Conservation (phyloP, 441 rosid genomes). For the Erysimum pusillum region DNA sequence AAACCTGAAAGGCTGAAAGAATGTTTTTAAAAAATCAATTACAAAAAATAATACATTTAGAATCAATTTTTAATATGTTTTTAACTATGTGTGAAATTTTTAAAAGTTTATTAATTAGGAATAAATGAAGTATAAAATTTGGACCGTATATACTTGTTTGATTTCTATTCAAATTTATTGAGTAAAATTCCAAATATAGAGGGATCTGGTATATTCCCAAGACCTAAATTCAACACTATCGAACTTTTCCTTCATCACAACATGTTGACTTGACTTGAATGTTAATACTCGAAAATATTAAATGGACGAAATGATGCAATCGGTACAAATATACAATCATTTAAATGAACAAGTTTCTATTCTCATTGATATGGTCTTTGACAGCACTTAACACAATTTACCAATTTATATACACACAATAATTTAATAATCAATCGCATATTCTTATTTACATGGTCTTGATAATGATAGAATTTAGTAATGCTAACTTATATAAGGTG, state of each 20-base stretch:
- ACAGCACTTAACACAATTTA: neutral
- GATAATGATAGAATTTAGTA: neutral
- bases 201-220: conserved; percentile 1
- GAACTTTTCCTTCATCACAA: conserved; percentile 13
- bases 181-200: conserved; percentile 4
- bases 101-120: too few relatives aligned
- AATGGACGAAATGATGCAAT: conserved; percentile 14
- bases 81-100: too few relatives aligned
- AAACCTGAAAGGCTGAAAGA: neutral
- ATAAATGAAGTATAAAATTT: neutral
- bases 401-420: neutral
- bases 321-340: conserved; percentile 4
- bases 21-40: too few relatives aligned
- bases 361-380: conserved; percentile 3
- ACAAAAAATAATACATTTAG: too few relatives aligned
- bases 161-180: neutral
- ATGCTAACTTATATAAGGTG: conserved; percentile 1
- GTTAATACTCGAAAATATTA: conserved; percentile 4
- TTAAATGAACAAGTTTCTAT: conserved; percentile 13
- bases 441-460: neutral
- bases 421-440: neutral
- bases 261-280: conserved; percentile 37
- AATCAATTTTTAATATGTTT: too few relatives aligned
- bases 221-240: conserved; percentile 4
- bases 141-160: neutral